Conservation (phyloP, 495 filamentous ascomycete species). For the Talaromyces liani region DNA sequence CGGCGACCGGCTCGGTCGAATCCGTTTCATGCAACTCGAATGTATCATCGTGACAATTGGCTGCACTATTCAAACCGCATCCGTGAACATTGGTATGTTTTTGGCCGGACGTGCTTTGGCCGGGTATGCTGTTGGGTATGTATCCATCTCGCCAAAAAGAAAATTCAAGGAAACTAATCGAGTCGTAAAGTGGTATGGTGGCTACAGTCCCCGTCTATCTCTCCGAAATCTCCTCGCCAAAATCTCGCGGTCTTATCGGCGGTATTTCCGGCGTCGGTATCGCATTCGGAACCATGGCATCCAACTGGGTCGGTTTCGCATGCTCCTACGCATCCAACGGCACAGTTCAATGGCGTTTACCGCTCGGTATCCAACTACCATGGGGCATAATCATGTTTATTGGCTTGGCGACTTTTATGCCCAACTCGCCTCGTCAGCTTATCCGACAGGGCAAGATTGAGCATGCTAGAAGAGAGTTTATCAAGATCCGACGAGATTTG, state of each 20-base stretch:
- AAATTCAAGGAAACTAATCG: not conserved
- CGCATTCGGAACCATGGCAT: conserved; percentile 50
- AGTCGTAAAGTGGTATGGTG: conserved; percentile 36
- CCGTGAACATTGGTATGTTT: conserved; percentile 54
- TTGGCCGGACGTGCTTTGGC: conserved; percentile 48
- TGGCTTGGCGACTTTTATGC: conserved; percentile 51
- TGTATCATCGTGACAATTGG: conserved; percentile 52
- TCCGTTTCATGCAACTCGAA: conserved; percentile 52
- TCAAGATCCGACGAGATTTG: conserved; percentile 40
- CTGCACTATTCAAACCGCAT: conserved; percentile 47
- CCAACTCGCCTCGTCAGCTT: conserved; percentile 48
- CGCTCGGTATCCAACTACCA: conserved; percentile 50
- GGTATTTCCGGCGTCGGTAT: conserved; percentile 53
- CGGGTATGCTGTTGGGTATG: conserved; percentile 48
- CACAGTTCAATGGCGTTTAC: conserved; percentile 47
- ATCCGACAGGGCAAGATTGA: conserved; percentile 47
- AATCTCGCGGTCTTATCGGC: conserved; percentile 47
- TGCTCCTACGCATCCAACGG: conserved; percentile 50
- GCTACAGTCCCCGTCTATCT: conserved; percentile 54
- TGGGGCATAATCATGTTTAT: conserved; percentile 53
- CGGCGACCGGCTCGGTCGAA: conserved; percentile 49
- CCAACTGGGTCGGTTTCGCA: conserved; percentile 53
- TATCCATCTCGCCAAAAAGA: not conserved
- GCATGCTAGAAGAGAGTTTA: conserved; percentile 41
- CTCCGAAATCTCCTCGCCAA: conserved; percentile 48